Base-by-base conservation (phyloP, 208 protist species). In the Paratrypanosoma confusum region DNA sequence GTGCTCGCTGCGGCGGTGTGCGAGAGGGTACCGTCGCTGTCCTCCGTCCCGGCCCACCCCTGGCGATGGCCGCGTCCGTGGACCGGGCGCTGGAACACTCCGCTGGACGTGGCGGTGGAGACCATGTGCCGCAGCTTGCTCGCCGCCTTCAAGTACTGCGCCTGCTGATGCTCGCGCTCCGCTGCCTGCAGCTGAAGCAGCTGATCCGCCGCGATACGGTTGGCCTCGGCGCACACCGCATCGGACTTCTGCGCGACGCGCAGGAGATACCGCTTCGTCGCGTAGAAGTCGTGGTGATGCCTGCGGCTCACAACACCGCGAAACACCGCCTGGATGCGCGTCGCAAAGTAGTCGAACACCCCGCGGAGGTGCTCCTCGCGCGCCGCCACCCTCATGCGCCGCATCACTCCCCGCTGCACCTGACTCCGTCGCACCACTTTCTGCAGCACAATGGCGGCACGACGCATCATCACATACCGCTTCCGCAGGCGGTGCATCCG, bases 271-370 rank as follows among this genome's bases (percentile, higher is more conserved):
- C 27, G 29, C 38, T 73, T 68, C 28, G 63, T 53, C 0, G 71
- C 79, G 44, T 88, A 88, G 47, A 73, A 88, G 60, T 81, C 67
- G 16, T 64, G 46, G 1, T 37, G 32, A 20, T 63, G 59, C 20
- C 57, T 61, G 33, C 78, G 68, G 21, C 62, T 62, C 21, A 55
- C 34, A 40, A 70, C 74, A 8, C 78, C 73, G 23, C 78, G 65
- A 45, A 65, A 88, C 23, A 56, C 64, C 3, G 78, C 58, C 55
- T 88, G 78, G 39, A 88, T 88, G 28, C 57, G 46, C 1, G 73
- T 67, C 11, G 78, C 72, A 23, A 79, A 88, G 36, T 71, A 70
- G 41, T 79, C 41, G 43, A 83, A 88, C n/a, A 81, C 47, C 10
- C 56, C 47, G 27, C 37, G 26, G 6, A 70, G 45, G 45, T 69